Evolutionary conservation across 306 rosid genomes (phyloP).

Genomic region (Vigna trinervia): DNA sequence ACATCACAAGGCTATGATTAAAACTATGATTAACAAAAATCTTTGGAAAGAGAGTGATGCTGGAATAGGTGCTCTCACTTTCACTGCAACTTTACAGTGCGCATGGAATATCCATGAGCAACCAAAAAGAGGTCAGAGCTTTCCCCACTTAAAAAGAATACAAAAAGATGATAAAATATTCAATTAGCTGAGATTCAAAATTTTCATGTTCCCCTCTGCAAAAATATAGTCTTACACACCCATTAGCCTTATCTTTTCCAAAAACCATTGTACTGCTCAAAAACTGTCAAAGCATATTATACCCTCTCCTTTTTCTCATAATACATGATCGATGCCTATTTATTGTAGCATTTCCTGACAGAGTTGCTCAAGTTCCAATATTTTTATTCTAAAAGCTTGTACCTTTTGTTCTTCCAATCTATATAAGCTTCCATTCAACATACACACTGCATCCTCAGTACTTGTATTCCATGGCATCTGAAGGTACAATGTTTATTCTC

Average conservation of each 20-base stretch:
- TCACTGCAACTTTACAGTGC: constrained; percentile 79
- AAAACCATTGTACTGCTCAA: constrained; percentile 55
- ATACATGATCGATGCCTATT: constrained; percentile 53
- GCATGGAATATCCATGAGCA: constrained; percentile 79
- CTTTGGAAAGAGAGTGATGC: constrained; percentile 60
- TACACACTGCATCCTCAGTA: constrained; percentile 51
- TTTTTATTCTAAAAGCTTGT: constrained; percentile 53
- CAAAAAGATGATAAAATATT: constrained; percentile 40
- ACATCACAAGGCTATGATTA: constrained; percentile 74
- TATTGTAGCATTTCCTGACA: constrained; percentile 46
- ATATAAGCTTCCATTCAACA: constrained; percentile 57
- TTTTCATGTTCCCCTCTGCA: constrained; percentile 78
- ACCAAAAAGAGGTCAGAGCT: constrained; percentile 83
- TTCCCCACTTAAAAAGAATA: constrained; percentile 69
- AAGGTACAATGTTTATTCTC: constrained; percentile 59
- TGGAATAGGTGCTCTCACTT: constrained; percentile 62
- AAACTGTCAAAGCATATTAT: constrained; percentile 50
- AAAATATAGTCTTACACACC: constrained; percentile 59
- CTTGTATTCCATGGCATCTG: constrained; percentile 54
- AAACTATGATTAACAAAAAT: constrained; percentile 79
- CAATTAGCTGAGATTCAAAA: constrained; percentile 53
- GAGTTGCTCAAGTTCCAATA: constrained; percentile 65
- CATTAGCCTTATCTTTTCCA: constrained; percentile 85
- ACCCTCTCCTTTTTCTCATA: constrained; percentile 37
- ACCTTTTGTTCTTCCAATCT: constrained; percentile 55